A percentile compares a stretch with the other conserved stretches of the same genome.
Conservation (phyloP, 2,329 filamentous ascomycete genomes). For the Microsporum canis region DNA sequence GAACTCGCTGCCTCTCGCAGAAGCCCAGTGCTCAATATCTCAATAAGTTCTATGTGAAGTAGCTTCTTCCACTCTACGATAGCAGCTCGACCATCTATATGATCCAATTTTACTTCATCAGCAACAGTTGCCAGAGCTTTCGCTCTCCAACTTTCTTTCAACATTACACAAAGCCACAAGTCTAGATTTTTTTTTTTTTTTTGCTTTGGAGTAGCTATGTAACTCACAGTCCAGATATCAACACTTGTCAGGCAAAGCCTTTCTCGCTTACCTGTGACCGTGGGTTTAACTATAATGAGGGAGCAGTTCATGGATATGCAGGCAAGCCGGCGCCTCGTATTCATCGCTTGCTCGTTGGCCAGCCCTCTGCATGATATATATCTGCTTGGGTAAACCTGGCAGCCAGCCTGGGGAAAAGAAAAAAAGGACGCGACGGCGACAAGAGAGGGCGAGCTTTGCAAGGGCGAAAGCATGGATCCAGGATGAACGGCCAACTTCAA, state of each 20-base stretch:
- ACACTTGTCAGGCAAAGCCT: too few species aligned
- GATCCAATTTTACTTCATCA: too few species aligned
- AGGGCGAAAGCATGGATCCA: neutral
- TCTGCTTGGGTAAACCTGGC: neutral
- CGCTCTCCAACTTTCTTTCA: too few species aligned
- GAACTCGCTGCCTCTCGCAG: neutral
- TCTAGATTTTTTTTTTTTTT: too few species aligned
- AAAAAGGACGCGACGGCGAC: neutral
- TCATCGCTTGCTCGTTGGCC: neutral
- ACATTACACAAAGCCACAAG: too few species aligned
- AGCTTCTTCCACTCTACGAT: neutral
- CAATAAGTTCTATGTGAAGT: slow-evolving; percentile 1
- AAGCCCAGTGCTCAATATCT: neutral
- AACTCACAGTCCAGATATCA: too few species aligned
- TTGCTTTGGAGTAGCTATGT: too few species aligned
- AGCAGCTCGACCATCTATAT: neutral
- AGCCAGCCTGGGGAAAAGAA: neutral
- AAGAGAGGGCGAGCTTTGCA: neutral
- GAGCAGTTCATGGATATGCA: neutral
- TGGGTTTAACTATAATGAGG: too few species aligned
- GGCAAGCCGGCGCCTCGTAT: neutral
- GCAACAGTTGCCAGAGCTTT: too few species aligned
- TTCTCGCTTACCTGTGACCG: too few species aligned
- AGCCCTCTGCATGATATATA: neutral
- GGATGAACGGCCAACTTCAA: neutral